Base-by-base conservation (phyloP, 2,329 filamentous ascomycete species). In the Dothiorella sarmentorum region DNA sequence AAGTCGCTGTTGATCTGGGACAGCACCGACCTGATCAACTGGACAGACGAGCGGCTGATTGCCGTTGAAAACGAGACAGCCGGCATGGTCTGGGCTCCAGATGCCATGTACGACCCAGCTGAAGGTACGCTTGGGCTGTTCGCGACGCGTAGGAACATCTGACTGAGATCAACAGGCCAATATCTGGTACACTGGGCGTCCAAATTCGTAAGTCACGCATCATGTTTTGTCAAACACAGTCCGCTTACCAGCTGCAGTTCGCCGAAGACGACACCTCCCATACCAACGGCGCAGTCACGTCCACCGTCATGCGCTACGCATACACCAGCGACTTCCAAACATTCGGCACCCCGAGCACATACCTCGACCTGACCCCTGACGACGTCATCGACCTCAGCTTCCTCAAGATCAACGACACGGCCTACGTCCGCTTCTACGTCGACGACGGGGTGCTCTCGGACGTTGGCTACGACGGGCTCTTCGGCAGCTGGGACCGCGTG, bases 21-120 rank as follows among this genome's bases (percentile, higher is more conserved):
- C 11, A 60, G 58, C 4, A 61, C 31, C 20, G 59, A 62, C 45
- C 33, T 63, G 5, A 27, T 59, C 18, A 51, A 62, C 35, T 63
- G 62, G 58, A 61, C 62, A 22, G 44, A 43, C 20, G 43, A 59
- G 29, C 55, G 43, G 11, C 33, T 63, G 43, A 56, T 61, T 5
- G 59, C 55, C 3, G 59, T 63, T 3, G 62, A 63, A 24, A 45
- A 55, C 20, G 56, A 57, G 1, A 61, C 59, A 4, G 61, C 61
- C 1, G 62, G 62, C 9, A 63, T 63, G 62, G 59, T 61, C 1
- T 63, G 62, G 62, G 60, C 62, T 10, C 60, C 62, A 0, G 59
- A 57, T 17, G 60, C 62, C 1, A 60, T 63, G 2, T 63, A 45
- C 38, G 58, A 62, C 18, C 44, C 58, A 11, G 44, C 40, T 13